These are phyloP conservation scores for Pichia nanzhaoensis DNA, from an alignment of 805 yeast genomes.

Conservation along the genomic window DNA sequence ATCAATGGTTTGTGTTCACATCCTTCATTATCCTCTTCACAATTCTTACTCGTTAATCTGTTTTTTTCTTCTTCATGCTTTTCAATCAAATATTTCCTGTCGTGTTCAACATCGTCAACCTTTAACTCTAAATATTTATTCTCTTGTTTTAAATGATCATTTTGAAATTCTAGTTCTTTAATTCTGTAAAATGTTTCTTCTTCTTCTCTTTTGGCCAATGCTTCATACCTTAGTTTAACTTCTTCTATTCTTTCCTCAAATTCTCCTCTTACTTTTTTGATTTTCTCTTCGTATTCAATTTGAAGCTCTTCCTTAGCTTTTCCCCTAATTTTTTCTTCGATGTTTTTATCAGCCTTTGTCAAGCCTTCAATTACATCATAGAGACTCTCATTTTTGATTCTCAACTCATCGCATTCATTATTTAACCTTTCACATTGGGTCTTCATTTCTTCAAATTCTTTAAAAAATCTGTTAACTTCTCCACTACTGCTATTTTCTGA, in stretches of 20 bases:
- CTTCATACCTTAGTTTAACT: too few species aligned
- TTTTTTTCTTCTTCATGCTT: neutral
- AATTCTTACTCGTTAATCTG: neutral
- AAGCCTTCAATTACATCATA: neutral
- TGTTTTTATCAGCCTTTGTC: neutral
- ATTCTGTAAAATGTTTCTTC: too few species aligned
- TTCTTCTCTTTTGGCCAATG: too few species aligned
- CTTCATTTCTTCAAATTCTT: slow-evolving; percentile 1
- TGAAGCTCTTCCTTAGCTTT: neutral
- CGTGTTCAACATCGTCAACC: neutral
- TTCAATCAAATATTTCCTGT: neutral
- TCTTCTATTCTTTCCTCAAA: neutral
- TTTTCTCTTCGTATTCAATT: too few species aligned
- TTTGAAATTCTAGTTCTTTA: too few species aligned
- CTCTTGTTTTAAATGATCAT: neutral
- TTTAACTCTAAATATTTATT: neutral
- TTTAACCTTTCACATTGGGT: neutral
- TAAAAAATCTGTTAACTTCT: neutral
- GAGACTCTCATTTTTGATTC: neutral
- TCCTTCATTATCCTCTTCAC: neutral
- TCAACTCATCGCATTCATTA: neutral
- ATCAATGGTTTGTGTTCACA: too few species aligned
- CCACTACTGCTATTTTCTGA: neutral
- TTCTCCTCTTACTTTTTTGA: neutral
- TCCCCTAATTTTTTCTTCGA: neutral